These are phyloP conservation scores for Parasitella parasitica DNA, from an alignment of 371 early-diverging fungal species.

Conservation along the genomic window DNA sequence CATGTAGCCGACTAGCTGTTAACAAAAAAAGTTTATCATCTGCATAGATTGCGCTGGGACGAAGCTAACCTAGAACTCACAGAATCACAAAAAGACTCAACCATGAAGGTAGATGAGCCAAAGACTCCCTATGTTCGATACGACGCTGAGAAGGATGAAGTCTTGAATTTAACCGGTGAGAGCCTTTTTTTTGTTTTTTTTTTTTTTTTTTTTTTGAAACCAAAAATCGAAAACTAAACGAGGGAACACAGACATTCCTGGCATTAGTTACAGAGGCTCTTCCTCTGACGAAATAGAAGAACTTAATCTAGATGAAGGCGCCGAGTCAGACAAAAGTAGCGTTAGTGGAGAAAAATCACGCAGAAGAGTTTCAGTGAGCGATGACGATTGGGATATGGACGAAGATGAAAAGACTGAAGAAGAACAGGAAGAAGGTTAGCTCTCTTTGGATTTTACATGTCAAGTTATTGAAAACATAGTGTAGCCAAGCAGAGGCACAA, in stretches of 20 bases:
- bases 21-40: too few relatives aligned
- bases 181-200: too few relatives aligned
- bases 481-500: slow-evolving; percentile 50
- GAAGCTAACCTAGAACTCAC: slow-evolving; percentile 91
- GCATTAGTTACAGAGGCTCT: slow-evolving; percentile 6
- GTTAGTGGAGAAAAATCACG: slow-evolving; percentile 28
- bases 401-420: slow-evolving; percentile 42
- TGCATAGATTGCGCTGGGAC: slow-evolving; percentile 82
- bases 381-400: slow-evolving; percentile 57
- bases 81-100: slow-evolving; percentile 87
- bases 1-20: too few relatives aligned
- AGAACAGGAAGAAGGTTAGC: slow-evolving; percentile 27
- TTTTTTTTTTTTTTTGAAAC: too few relatives aligned
- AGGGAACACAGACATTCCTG: slow-evolving; percentile 19
- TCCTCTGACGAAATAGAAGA: slow-evolving; percentile 37
- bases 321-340: slow-evolving; percentile 47
- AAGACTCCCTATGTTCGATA: slow-evolving; percentile 94
- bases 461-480: too few relatives aligned
- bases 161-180: slow-evolving; percentile 57
- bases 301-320: slow-evolving; percentile 43
- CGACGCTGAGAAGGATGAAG: slow-evolving; percentile 76
- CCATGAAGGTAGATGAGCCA: slow-evolving; percentile 97
- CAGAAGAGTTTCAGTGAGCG: slow-evolving; percentile 29
- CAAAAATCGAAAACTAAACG: too few relatives aligned
- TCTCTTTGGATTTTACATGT: background rate